These are phyloP conservation scores for Starmerella bombi DNA, from an alignment of 805 yeast genomes.

Conservation along the genomic window DNA sequence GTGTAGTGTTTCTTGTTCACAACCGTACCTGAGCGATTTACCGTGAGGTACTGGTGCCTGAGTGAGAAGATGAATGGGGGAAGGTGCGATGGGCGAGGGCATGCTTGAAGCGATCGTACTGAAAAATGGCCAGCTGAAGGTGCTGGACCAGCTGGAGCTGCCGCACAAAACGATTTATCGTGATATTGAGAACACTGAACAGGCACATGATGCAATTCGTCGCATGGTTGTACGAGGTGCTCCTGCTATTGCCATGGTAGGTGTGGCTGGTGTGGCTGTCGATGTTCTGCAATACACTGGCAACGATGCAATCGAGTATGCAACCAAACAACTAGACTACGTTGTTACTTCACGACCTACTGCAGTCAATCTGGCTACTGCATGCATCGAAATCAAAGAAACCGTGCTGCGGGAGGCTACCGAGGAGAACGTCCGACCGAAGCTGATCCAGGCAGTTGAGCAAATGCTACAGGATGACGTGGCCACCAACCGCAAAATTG, in stretches of 20 bases:
- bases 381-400: constrained; percentile 40
- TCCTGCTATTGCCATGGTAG: constrained; percentile 95
- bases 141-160: constrained; percentile 68
- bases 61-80: too few species aligned
- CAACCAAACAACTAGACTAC: constrained; percentile 42
- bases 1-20: too few species aligned
- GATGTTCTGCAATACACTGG: constrained; percentile 37
- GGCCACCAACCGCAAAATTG: constrained; percentile 62
- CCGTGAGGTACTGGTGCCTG: too few species aligned
- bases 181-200: constrained; percentile 46
- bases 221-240: constrained; percentile 96
- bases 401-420: constrained; percentile 21
- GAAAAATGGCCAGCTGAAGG: constrained; percentile 35
- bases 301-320: constrained; percentile 11
- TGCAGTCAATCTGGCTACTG: constrained; percentile 82
- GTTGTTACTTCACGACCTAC: constrained; percentile 79
- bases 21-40: too few species aligned
- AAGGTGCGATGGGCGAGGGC: too few species aligned
- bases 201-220: constrained; percentile 72
- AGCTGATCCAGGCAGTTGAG: constrained; percentile 29
- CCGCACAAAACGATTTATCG: constrained; percentile 71
- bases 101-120: constrained; percentile 12
- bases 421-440: constrained; percentile 26
- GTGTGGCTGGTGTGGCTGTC: constrained; percentile 68
- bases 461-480: constrained; percentile 62